Conservation (phyloP, 345 rosid species). For the Acer saccharum region DNA sequence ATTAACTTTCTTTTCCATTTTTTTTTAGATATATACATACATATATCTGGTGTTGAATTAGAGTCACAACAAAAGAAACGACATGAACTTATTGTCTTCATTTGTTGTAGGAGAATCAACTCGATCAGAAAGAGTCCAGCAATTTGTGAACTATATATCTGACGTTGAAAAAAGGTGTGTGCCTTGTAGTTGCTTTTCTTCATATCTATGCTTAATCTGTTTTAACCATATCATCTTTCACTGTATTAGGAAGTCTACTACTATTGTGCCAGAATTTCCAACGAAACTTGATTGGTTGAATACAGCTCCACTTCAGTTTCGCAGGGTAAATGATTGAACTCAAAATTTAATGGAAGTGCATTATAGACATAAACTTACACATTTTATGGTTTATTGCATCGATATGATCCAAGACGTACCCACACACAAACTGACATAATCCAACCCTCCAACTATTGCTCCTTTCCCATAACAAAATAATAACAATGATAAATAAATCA, state of each 20-base stretch:
- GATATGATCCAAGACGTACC: background rate
- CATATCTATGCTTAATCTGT: conserved; percentile 16
- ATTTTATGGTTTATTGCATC: background rate
- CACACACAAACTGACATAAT: background rate
- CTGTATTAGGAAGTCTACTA: conserved; percentile 58
- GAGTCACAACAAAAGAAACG: background rate
- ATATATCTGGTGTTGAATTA: background rate
- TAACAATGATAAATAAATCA: background rate
- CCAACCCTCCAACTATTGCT: background rate
- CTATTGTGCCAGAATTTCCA: conserved; percentile 83
- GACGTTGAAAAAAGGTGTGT: conserved; percentile 75
- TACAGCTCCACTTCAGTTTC: conserved; percentile 82
- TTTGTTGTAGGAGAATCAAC: conserved; percentile 51
- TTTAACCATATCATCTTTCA: conserved; percentile 11
- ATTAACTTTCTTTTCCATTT: background rate
- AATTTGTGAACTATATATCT: conserved; percentile 70
- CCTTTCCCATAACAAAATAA: background rate
- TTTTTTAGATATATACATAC: background rate
- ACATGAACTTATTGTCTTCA: conserved; percentile 11
- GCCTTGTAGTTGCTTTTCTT: background rate
- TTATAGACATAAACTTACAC: background rate
- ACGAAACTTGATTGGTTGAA: conserved; percentile 90
- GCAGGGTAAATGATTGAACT: conserved; percentile 48
- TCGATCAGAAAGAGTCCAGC: conserved; percentile 54
- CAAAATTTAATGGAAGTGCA: background rate